Conservation (phyloP, 192 early-diverging fungal species). For the Podila epigama region DNA sequence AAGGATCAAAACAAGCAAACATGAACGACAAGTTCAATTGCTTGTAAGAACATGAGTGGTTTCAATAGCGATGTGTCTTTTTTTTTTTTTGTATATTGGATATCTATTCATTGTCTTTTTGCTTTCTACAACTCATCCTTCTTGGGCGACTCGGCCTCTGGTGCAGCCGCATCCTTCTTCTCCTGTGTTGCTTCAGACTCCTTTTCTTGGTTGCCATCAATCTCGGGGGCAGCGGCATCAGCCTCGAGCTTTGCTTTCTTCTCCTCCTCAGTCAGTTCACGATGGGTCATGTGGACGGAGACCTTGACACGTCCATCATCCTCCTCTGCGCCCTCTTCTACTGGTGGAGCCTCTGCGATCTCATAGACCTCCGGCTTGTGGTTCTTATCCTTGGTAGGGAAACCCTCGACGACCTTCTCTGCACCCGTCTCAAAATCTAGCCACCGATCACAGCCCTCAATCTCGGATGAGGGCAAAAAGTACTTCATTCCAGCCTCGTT, state of each 20-base stretch:
- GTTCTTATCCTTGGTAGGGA: constrained; percentile 3
- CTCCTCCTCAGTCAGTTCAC: constrained; percentile 4
- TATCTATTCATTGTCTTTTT: background rate
- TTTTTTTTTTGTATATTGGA: background rate
- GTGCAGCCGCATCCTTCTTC: background rate
- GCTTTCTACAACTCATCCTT: background rate
- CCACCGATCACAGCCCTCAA: constrained; percentile 44
- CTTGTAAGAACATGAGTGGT: no score
- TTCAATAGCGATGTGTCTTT: background rate
- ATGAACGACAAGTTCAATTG: background rate
- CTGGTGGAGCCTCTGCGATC: constrained; percentile 17
- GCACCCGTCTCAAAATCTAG: constrained; percentile 26
- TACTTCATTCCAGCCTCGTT: constrained; percentile 20
- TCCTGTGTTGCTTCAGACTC: background rate
- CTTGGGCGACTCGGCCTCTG: background rate
- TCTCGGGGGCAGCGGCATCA: background rate
- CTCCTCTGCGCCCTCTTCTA: background rate
- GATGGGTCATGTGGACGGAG: background rate
- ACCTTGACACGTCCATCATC: constrained; percentile 9
- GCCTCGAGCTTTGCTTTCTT: background rate
- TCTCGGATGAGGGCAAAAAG: constrained; percentile 33
- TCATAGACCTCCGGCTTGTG: constrained; percentile 26
- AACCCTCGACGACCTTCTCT: constrained; percentile 17
- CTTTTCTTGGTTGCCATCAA: constrained; percentile 4
- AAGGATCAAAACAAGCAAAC: no score